Evolutionary conservation across 2,329 filamentous ascomycete genomes (phyloP), one percentile per base, ranked within the genome.

Genomic region (Penicillium decumbens): DNA sequence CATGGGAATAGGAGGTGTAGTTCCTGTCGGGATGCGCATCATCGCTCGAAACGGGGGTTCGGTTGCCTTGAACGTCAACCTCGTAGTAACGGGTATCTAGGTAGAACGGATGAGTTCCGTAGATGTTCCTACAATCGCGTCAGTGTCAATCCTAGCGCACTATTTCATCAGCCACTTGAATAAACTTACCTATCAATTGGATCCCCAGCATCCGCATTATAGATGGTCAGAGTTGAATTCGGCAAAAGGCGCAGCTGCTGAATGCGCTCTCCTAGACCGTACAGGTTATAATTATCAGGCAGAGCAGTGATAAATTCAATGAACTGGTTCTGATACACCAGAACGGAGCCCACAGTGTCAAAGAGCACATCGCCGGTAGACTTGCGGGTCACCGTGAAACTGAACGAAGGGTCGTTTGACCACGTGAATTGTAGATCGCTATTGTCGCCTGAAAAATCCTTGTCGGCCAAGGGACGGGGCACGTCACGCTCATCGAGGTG

Each of bases 311-410:
- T 77, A 56, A 91, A 85, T 59, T 90, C 87, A 37, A 90, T 80
- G 66, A 89, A 91, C 60, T 91, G 87, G 57, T 90, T 79, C 62
- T 89, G 85, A 60, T 82, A 91, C 0, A 91, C 80, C 12, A 91
- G 69, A 9, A 80, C 77, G 2, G 75, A 80, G 4, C 82, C 83
- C 15, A 75, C 69, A 0, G 86, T 89, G 9, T 80, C 79, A 64
- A 89, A 90, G 0, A 91, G 70, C 0, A 82, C 75, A 62, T 90
- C 85, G 0, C 80, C 82, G 67, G 64, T 83, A 44, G 69, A 85
- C 67, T 68, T 76, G 51, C 72, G 84, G 53, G 71, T 80, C 57
- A 79, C 76, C 65, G 68, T 78, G 67, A 76, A 82, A 51, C 68
- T 76, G 65, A 84, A 84, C 0, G 75, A 76, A 1, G 80, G 79